Evolutionary conservation across 2,329 filamentous ascomycete species (phyloP).

Genomic region (Sporothrix protearum): DNA sequence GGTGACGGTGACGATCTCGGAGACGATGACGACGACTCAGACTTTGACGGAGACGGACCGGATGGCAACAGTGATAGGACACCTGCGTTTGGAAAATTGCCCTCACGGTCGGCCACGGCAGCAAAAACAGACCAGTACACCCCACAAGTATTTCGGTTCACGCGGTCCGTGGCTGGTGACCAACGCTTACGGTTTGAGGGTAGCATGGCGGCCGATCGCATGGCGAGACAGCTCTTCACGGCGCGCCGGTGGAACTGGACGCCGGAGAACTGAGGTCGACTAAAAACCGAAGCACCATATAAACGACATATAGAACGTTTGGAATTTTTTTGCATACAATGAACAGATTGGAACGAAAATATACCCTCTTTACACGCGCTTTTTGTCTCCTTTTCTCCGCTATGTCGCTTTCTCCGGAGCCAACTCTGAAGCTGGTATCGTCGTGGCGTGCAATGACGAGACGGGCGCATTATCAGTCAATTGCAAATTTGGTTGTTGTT

Average conservation of each 20-base stretch:
- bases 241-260: constrained; percentile 60
- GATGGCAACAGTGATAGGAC: constrained; percentile 21
- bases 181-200: constrained; percentile 49
- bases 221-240: constrained; percentile 54
- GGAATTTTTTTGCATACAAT: not conserved
- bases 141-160: constrained; percentile 46
- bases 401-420: not conserved
- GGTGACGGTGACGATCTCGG: constrained; percentile 28
- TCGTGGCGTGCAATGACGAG: not conserved
- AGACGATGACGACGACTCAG: constrained; percentile 18
- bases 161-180: constrained; percentile 48
- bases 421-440: not conserved
- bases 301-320: not conserved
- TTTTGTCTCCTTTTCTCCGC: not conserved
- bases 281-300: not conserved
- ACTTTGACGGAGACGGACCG: not conserved
- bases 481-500: not conserved
- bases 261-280: constrained; percentile 40
- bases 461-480: not conserved
- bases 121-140: not conserved
- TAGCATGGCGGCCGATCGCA: constrained; percentile 47
- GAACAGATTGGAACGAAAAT: not conserved
- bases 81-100: constrained; percentile 21
- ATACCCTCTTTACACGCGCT: not conserved
- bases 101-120: not conserved